Evolutionary conservation across 306 rosid species (phyloP).

Genomic region (Vicia villosa): DNA sequence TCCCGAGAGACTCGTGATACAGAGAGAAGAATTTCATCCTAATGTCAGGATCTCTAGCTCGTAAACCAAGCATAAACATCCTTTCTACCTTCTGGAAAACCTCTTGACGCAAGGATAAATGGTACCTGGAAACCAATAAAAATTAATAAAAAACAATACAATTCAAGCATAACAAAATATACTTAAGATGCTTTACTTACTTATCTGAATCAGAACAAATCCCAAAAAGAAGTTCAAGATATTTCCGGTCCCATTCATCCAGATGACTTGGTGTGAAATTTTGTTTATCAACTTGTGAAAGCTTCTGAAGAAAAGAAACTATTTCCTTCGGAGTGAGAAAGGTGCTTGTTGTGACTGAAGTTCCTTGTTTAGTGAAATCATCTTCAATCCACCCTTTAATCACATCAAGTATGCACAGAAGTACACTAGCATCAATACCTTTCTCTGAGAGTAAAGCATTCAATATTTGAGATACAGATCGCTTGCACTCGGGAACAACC

Average conservation of each 20-base stretch:
- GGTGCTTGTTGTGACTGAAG: slow-evolving; percentile 61
- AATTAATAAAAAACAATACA: slow-evolving; percentile 31
- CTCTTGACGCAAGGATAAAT: slow-evolving; percentile 70
- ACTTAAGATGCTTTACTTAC: slow-evolving; percentile 52
- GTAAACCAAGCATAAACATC: slow-evolving; percentile 92
- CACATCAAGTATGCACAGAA: slow-evolving; percentile 95
- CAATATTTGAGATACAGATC: slow-evolving; percentile 80
- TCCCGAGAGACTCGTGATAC: slow-evolving; percentile 84
- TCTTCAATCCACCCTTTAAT: slow-evolving; percentile 97
- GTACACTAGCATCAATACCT: slow-evolving; percentile 90
- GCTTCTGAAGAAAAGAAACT: slow-evolving; percentile 92
- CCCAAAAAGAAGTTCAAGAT: slow-evolving; percentile 86
- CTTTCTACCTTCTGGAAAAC: slow-evolving; percentile 94
- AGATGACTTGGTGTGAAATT: slow-evolving; percentile 60
- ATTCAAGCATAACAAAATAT: slow-evolving; percentile 18
- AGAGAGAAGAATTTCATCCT: slow-evolving; percentile 85
- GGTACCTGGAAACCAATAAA: slow-evolving; percentile 61
- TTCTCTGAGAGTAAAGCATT: slow-evolving; percentile 89
- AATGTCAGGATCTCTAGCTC: slow-evolving; percentile 89
- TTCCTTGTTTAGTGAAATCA: slow-evolving; percentile 77
- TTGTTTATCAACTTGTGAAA: slow-evolving; percentile 89
- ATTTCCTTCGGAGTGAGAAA: slow-evolving; percentile 85
- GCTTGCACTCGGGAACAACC: slow-evolving; percentile 86
- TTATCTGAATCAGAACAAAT: slow-evolving; percentile 83
- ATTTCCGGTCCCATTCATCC: slow-evolving; percentile 93